Evolutionary conservation across 192 early-diverging fungal species (phyloP).

Genomic region (Globomyces pollinis-pini): DNA sequence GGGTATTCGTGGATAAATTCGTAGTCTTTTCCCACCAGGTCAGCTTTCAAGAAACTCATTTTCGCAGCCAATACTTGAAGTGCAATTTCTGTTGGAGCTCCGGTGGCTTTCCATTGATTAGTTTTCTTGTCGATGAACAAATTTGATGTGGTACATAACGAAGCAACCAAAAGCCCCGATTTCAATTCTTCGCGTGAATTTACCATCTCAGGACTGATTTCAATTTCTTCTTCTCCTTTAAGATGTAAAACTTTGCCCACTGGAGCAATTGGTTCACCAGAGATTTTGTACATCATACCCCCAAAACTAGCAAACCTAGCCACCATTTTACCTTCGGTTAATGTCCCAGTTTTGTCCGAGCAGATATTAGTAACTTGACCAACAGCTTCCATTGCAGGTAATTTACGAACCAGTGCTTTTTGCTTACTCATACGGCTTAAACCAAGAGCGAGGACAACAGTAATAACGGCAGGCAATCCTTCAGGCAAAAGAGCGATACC

Average conservation of each 20-base stretch:
- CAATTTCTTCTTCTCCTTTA: slow-evolving; percentile 1
- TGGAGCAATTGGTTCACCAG: neutral
- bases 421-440: slow-evolving; percentile 61
- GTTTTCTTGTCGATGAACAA: slow-evolving; percentile 5
- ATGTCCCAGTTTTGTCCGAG: slow-evolving; percentile 82
- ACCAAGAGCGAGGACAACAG: slow-evolving; percentile 65
- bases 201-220: slow-evolving; percentile 5
- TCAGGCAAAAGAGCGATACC: slow-evolving; percentile 55
- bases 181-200: no score
- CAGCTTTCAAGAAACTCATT: no score
- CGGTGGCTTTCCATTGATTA: slow-evolving; percentile 20
- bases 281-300: slow-evolving; percentile 11
- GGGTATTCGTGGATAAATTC: no score
- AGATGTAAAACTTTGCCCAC: slow-evolving; percentile 3
- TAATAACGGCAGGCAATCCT: slow-evolving; percentile 71
- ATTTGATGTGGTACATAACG: neutral
- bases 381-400: slow-evolving; percentile 80
- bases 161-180: slow-evolving; percentile 18
- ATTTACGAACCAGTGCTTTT: slow-evolving; percentile 67
- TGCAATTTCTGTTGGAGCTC: slow-evolving; percentile 27
- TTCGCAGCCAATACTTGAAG: no score
- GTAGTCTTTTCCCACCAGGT: no score
- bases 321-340: slow-evolving; percentile 43
- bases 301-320: slow-evolving; percentile 38
- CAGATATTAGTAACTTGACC: slow-evolving; percentile 75